A percentile compares a stretch with the other conserved stretches of the same genome.
phyloP scores from a whole-genome alignment of 202 grass and related monocot genomes.

The Zizania palustris region DNA sequence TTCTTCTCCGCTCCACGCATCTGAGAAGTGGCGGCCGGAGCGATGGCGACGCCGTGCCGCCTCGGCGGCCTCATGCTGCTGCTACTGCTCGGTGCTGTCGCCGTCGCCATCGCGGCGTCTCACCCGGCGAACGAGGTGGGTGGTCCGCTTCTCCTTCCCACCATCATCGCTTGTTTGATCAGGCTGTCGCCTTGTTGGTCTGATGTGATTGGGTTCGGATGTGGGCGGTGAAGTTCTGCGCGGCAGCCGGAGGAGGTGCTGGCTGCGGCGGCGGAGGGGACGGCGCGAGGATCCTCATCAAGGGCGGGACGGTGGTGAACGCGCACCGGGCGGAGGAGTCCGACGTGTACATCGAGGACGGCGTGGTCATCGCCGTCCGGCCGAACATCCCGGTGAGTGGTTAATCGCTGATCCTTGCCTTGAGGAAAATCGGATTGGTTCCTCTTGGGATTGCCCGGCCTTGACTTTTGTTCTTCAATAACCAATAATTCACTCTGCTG shows the following conservation, averaged over 20 bases:
- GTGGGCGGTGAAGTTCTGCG: constrained; percentile 58
- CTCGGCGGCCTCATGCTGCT: neutral
- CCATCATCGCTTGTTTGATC: neutral
- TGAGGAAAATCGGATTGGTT: neutral
- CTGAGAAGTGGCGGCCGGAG: neutral
- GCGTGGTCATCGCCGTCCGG: constrained; percentile 67
- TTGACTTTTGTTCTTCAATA: no score
- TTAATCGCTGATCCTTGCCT: neutral
- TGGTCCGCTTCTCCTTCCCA: neutral
- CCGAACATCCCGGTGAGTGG: constrained; percentile 73
- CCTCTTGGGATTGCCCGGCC: no score
- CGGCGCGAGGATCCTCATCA: constrained; percentile 79
- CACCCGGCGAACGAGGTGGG: constrained; percentile 51
- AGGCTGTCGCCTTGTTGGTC: neutral
- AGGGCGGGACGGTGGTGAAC: constrained; percentile 91
- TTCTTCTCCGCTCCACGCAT: neutral
- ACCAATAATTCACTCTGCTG: no score
- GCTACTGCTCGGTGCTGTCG: neutral
- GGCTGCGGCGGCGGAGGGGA: constrained; percentile 45
- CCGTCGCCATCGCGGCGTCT: constrained; percentile 22
- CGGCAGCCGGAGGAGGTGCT: constrained; percentile 40
- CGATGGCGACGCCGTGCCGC: constrained; percentile 29
- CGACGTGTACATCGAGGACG: constrained; percentile 92
- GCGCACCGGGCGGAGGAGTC: constrained; percentile 70
- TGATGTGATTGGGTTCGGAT: constrained; percentile 28